These are phyloP conservation scores for Antitrichia curtipendula DNA, from an alignment of 225 moss, liverwort and hornwort species.

Conservation along the genomic window DNA sequence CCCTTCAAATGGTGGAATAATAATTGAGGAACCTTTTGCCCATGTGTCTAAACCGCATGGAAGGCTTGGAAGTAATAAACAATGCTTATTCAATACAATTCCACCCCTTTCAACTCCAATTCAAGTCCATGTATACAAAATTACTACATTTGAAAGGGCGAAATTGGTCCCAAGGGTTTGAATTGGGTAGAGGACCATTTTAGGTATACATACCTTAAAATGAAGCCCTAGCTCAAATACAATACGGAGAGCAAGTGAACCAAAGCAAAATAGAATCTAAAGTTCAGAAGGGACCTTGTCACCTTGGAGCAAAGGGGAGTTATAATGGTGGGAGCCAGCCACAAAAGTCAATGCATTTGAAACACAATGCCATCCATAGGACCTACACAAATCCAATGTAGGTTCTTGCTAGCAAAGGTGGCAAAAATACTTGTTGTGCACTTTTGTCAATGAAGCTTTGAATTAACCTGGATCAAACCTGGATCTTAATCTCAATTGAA, in stretches of 20 bases:
- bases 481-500: neutral
- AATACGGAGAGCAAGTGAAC: fast-evolving
- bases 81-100: neutral
- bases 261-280: neutral
- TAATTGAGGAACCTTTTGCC: neutral
- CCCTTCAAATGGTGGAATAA: neutral
- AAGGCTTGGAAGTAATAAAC: neutral
- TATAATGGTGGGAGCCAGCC: fast-evolving
- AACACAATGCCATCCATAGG: too few relatives aligned
- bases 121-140: neutral
- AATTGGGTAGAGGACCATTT: neutral
- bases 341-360: neutral
- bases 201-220: neutral
- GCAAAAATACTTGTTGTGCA: too few relatives aligned
- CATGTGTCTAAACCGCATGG: fast-evolving
- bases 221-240: fast-evolving
- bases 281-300: neutral
- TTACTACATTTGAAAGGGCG: fast-evolving
- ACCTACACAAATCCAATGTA: too few relatives aligned
- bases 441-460: too few relatives aligned
- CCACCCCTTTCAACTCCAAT: neutral
- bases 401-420: too few relatives aligned
- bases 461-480: neutral
- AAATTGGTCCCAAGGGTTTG: fast-evolving
- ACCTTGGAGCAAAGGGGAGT: fast-evolving